Evolutionary conservation across 768 basidiomycete genomes (phyloP), one percentile per base, ranked within the genome.

Genomic region (Tremella mesenterica): DNA sequence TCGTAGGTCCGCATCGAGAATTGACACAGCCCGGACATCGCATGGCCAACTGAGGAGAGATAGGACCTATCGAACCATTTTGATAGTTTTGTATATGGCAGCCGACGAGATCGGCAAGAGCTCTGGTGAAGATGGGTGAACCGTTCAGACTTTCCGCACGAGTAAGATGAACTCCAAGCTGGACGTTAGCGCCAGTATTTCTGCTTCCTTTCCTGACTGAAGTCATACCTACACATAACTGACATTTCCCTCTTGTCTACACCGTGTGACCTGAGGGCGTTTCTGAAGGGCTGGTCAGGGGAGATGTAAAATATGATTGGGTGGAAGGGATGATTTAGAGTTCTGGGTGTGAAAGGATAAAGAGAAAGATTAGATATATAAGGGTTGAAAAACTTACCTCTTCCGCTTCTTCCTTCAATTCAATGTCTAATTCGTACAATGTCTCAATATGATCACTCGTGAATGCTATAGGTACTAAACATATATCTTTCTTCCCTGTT

Each of bases 371-470:
- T 10, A 10, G 43, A 21, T 10, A n/a, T n/a, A n/a, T n/a, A n/a
- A n/a, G n/a, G n/a, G n/a, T 13, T 10, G 21, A 47, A 43, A 2
- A n/a, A 68, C 81, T 69, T 63, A 91, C 91, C 82, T 93, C 84
- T 71, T 80, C 80, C 8, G 87, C 95, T 75, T 97, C 92, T 74
- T 83, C 84, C 53, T 80, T 80, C 67, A 97, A 95, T 72, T 99
- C 95, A 49, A 92, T 73, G 73, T 99, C 95, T 46, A 97, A 79
- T 23, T 99, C 95, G 65, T 87, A 97, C 46, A 99, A 77, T 21
- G 95, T 99, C 78, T 99, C 95, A 66, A 99, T 97, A 72, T 99
- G 95, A 75, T 99, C 95, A 71, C 86, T 91, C 13, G 95, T 99
- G 76, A 99, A 99, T 23, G 95, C 95, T 57, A 99, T 91, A 0